A percentile compares a stretch with the other conserved stretches of the same genome.
phyloP scores from a whole-genome alignment of 2,329 filamentous ascomycete species.

The Teratosphaeria destructans region DNA sequence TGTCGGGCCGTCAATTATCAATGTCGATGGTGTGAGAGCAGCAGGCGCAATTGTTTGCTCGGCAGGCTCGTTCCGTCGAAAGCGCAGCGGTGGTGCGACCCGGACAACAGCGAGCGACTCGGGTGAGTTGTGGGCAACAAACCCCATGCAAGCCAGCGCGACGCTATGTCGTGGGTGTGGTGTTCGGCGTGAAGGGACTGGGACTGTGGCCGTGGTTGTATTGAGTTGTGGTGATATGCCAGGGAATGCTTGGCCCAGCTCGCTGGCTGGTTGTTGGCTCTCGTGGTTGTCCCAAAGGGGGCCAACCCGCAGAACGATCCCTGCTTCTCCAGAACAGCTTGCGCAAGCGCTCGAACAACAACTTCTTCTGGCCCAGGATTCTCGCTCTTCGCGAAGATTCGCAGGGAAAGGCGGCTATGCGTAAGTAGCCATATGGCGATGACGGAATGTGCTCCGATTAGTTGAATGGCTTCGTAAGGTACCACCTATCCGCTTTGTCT shows the following conservation, averaged over 20 bases:
- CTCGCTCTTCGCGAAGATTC: neutral
- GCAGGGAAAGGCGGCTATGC: neutral
- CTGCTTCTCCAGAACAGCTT: neutral
- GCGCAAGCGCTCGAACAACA: neutral
- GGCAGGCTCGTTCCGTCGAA: neutral
- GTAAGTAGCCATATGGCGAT: neutral
- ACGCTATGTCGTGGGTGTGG: neutral
- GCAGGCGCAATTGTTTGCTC: neutral
- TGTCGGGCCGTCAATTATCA: neutral
- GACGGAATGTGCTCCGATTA: neutral
- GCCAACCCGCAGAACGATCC: neutral
- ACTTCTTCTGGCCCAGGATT: neutral
- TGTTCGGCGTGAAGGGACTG: neutral
- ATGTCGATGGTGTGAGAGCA: neutral
- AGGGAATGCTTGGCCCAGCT: neutral
- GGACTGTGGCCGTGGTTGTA: neutral
- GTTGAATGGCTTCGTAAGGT: too few species aligned
- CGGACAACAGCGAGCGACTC: conserved; percentile 5
- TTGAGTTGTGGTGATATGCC: neutral
- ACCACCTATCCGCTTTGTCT: neutral
- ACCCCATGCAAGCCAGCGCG: neutral
- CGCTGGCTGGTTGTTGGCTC: neutral
- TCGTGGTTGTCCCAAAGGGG: neutral
- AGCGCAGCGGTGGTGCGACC: neutral
- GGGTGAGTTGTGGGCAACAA: conserved; percentile 1